A percentile compares a stretch with the other conserved stretches of the same genome.
These are phyloP conservation scores for Paecilomyces fulvus DNA, from an alignment of 2,329 filamentous ascomycete genomes.

Conservation along the genomic window DNA sequence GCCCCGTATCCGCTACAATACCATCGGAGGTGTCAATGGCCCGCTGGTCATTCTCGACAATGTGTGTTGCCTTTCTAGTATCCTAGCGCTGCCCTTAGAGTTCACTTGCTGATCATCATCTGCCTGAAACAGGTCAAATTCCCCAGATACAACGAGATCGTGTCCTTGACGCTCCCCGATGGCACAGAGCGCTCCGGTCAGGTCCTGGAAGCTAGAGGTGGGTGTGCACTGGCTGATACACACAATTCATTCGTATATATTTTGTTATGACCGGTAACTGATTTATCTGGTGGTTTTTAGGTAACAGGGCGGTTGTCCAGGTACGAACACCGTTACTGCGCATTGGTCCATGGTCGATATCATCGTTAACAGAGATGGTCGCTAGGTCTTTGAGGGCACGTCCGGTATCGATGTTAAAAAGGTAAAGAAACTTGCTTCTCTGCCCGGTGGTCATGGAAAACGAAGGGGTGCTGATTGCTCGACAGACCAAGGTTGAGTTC, in stretches of 20 bases:
- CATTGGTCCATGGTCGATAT: conserved; percentile 4
- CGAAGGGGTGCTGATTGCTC: conserved; percentile 18
- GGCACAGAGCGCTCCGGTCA: conserved; percentile 89
- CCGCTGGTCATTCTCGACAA: conserved; percentile 96
- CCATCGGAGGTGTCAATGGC: conserved; percentile 94
- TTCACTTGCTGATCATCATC: conserved; percentile 11
- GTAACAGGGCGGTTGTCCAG: conserved; percentile 90
- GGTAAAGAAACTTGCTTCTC: conserved; percentile 45
- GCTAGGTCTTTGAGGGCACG: conserved; percentile 92
- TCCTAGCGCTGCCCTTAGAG: neutral
- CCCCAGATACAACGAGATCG: conserved; percentile 95
- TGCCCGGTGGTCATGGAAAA: neutral
- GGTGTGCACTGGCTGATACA: conserved; percentile 10
- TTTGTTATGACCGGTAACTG: neutral
- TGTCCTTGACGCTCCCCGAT: conserved; percentile 90
- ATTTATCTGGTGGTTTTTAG: conserved; percentile 37
- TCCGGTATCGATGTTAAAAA: conserved; percentile 97
- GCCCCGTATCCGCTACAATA: conserved; percentile 87
- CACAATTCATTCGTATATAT: neutral
- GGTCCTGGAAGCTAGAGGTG: conserved; percentile 95
- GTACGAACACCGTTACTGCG: conserved; percentile 41
- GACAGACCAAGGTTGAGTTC: conserved; percentile 91
- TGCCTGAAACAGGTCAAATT: conserved; percentile 70
- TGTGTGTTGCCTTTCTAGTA: conserved; percentile 46
- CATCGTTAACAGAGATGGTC: conserved; percentile 17